phyloP scores from a whole-genome alignment of 148 eudicot species.

The Arctostaphylos glauca region DNA sequence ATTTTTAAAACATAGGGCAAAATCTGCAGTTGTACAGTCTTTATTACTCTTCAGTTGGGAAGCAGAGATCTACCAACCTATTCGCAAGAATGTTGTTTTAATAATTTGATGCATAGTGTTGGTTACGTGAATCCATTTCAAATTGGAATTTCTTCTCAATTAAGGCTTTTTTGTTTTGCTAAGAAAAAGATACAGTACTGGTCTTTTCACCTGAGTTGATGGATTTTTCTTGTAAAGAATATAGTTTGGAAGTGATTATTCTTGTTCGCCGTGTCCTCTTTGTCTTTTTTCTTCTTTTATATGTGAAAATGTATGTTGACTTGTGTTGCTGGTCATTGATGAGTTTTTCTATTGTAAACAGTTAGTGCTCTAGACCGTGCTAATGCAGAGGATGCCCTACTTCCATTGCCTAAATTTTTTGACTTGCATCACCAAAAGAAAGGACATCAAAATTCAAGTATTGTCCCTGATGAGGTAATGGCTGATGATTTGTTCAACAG shows the following conservation, averaged over 20 bases:
- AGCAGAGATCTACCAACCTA: neutral
- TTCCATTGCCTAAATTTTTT: constrained; percentile 64
- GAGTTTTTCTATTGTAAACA: constrained; percentile 35
- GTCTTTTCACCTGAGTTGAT: neutral
- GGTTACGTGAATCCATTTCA: neutral
- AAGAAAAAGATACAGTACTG: neutral
- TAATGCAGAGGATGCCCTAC: constrained; percentile 79
- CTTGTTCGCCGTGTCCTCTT: neutral
- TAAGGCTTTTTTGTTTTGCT: neutral
- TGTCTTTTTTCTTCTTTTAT: neutral
- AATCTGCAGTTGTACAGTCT: neutral
- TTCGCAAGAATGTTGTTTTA: neutral
- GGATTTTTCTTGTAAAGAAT: neutral
- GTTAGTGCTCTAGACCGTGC: constrained; percentile 87
- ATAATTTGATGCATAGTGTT: neutral
- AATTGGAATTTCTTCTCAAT: neutral
- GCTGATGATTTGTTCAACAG: constrained; percentile 20
- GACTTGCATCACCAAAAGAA: constrained; percentile 36
- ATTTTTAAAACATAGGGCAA: neutral
- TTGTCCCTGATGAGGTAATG: constrained; percentile 15
- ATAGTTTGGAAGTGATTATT: constrained; percentile 6
- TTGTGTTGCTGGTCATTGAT: constrained; percentile 15
- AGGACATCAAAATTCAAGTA: constrained; percentile 25
- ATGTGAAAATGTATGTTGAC: neutral
- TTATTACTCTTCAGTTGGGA: neutral